Percentiles rank a stretch among this genome's conserved stretches.
These are phyloP conservation scores for Fagus crenata DNA, from an alignment of 306 rosid species.

Conservation along the genomic window DNA sequence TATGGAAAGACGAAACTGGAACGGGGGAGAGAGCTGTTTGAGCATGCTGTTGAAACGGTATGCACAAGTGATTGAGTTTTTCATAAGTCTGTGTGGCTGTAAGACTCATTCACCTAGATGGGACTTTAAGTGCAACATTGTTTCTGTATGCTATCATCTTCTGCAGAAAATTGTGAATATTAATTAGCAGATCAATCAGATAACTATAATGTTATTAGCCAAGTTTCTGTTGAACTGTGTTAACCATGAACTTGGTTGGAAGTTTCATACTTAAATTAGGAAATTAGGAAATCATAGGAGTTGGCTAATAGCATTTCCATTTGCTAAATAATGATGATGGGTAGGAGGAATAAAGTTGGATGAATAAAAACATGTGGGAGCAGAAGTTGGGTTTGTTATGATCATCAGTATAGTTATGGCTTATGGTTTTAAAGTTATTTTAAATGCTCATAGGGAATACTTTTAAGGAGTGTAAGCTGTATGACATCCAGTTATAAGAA, in stretches of 20 bases:
- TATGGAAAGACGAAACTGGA: slow-evolving; percentile 84
- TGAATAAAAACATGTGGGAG: not conserved
- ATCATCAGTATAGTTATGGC: not conserved
- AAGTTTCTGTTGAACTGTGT: too few species aligned
- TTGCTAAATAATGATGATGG: not conserved
- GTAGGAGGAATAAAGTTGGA: not conserved
- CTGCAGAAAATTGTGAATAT: too few species aligned
- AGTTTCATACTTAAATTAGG: too few species aligned
- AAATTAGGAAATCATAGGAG: too few species aligned
- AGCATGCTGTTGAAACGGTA: slow-evolving; percentile 89
- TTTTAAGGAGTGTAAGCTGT: not conserved
- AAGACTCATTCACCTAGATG: too few species aligned
- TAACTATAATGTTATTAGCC: too few species aligned
- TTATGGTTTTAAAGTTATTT: not conserved
- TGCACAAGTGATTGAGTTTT: not conserved
- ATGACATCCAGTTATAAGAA: not conserved
- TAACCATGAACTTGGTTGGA: too few species aligned
- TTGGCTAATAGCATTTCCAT: too few species aligned
- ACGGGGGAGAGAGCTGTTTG: slow-evolving; percentile 88
- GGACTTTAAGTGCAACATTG: too few species aligned
- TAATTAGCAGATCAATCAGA: too few species aligned
- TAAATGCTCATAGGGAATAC: not conserved
- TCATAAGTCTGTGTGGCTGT: too few species aligned
- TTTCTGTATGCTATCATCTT: not conserved
- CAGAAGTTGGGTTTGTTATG: not conserved